Evolutionary conservation across 2,329 filamentous ascomycete genomes (phyloP).

Genomic region (Beauveria australis): DNA sequence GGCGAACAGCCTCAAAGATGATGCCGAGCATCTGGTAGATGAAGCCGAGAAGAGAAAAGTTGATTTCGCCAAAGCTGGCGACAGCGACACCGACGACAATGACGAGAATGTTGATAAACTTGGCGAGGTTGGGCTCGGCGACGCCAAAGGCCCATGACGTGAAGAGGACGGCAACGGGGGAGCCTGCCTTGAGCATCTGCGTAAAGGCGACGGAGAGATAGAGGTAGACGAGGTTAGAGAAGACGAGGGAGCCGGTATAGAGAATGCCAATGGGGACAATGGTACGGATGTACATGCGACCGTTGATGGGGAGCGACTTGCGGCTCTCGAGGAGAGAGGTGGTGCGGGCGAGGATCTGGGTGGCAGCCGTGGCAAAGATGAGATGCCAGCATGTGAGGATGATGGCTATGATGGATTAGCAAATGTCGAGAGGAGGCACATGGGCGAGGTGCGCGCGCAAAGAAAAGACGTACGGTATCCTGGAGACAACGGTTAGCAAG

Average conservation of each 20-base stretch:
- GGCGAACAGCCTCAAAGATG: constrained; percentile 69
- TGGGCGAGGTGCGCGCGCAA: background rate
- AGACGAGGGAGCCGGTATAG: constrained; percentile 58
- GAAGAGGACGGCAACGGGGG: constrained; percentile 58
- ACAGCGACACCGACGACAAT: constrained; percentile 46
- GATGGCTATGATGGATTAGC: constrained; percentile 30
- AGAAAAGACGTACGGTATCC: constrained; percentile 25
- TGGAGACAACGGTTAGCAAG: constrained; percentile 12
- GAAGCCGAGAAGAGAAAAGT: constrained; percentile 59
- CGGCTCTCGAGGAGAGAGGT: constrained; percentile 56
- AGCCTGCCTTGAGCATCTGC: constrained; percentile 63
- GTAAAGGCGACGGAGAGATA: constrained; percentile 62
- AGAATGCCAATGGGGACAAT: constrained; percentile 60
- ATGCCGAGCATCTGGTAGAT: constrained; percentile 67
- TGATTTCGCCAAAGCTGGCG: constrained; percentile 55
- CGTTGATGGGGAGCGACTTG: constrained; percentile 52
- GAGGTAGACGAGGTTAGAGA: constrained; percentile 59
- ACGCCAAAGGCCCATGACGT: constrained; percentile 53
- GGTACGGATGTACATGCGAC: constrained; percentile 50
- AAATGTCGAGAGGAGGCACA: background rate
- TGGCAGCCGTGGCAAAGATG: constrained; percentile 56
- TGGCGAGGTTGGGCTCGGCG: constrained; percentile 36
- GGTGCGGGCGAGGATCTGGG: constrained; percentile 56
- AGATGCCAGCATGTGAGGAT: constrained; percentile 63
- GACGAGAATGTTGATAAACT: constrained; percentile 40